Percentiles rank a stretch among this genome's conserved stretches.
Evolutionary conservation across 805 yeast species (phyloP).

Genomic region (Kodamaea laetipori): DNA sequence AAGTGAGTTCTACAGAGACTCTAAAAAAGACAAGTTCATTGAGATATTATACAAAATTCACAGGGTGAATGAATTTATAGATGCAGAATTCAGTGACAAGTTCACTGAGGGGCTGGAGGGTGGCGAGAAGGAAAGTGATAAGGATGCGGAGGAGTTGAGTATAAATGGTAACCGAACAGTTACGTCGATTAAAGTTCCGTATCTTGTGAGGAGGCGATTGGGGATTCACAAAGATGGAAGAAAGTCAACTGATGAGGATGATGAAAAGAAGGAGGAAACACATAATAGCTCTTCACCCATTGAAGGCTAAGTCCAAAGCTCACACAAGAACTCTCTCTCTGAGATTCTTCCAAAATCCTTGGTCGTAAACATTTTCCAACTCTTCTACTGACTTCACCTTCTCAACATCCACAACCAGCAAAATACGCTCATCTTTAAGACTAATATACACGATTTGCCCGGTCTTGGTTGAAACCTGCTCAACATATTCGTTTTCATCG

Average conservation of each 20-base stretch:
- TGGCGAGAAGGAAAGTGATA: not conserved
- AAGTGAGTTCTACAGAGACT: slow-evolving; percentile 12
- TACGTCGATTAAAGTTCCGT: slow-evolving; percentile 17
- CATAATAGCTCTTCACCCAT: too few species aligned
- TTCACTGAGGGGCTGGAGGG: slow-evolving; percentile 11
- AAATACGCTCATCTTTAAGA: slow-evolving; percentile 27
- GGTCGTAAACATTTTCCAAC: slow-evolving; percentile 49
- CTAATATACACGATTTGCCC: slow-evolving; percentile 30
- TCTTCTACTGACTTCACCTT: slow-evolving; percentile 26
- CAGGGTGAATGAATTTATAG: slow-evolving; percentile 12
- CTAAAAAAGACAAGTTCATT: slow-evolving; percentile 2
- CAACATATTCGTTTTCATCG: slow-evolving; percentile 18
- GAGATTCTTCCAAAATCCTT: slow-evolving; percentile 48
- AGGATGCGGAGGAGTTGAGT: not conserved
- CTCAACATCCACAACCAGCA: slow-evolving; percentile 13
- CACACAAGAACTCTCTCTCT: slow-evolving; percentile 29
- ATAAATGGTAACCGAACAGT: slow-evolving; percentile 4
- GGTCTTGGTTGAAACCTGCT: slow-evolving; percentile 10
- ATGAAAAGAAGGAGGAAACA: too few species aligned
- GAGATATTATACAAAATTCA: slow-evolving; percentile 10
- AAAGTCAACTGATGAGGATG: not conserved
- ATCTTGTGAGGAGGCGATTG: slow-evolving; percentile 19
- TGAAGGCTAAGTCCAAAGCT: too few species aligned
- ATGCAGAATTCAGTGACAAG: slow-evolving; percentile 14
- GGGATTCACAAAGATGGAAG: slow-evolving; percentile 1